These are phyloP conservation scores for Cytospora chrysosperma DNA, from an alignment of 2,329 filamentous ascomycete genomes.

Conservation along the genomic window DNA sequence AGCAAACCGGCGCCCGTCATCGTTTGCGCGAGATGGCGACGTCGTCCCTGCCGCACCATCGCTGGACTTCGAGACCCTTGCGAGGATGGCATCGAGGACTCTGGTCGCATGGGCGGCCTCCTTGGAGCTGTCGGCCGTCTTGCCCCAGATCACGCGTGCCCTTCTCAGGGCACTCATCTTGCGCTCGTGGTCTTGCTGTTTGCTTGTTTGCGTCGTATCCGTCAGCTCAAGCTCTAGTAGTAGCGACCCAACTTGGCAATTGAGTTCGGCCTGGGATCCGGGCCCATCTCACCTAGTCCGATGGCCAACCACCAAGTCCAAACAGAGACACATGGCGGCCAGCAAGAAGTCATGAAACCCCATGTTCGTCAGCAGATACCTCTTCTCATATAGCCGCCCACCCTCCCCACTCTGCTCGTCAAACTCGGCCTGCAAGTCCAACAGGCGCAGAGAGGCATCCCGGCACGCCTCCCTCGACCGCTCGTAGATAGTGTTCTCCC, in stretches of 20 bases:
- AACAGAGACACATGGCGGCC: conserved; percentile 58
- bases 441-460: conserved; percentile 43
- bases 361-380: conserved; percentile 53
- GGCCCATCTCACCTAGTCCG: conserved; percentile 37
- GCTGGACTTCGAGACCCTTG: conserved; percentile 30
- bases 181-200: neutral
- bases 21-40: neutral
- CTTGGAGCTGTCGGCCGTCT: conserved; percentile 37
- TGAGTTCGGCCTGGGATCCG: no score
- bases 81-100: conserved; percentile 44
- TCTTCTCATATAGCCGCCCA: conserved; percentile 51
- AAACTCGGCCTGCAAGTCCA: conserved; percentile 48
- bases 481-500: conserved; percentile 38
- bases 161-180: conserved; percentile 39
- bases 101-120: conserved; percentile 45
- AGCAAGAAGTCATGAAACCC: conserved; percentile 58
- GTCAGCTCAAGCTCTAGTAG: neutral
- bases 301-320: conserved; percentile 45
- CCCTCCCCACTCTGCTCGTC: conserved; percentile 46
- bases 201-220: neutral
- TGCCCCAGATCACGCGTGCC: conserved; percentile 44
- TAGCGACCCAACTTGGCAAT: neutral
- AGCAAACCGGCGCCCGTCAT: neutral
- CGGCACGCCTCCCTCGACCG: conserved; percentile 43
- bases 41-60: neutral